Evolutionary conservation across 2,329 filamentous ascomycete species (phyloP).

Genomic region (Dothistroma pini): DNA sequence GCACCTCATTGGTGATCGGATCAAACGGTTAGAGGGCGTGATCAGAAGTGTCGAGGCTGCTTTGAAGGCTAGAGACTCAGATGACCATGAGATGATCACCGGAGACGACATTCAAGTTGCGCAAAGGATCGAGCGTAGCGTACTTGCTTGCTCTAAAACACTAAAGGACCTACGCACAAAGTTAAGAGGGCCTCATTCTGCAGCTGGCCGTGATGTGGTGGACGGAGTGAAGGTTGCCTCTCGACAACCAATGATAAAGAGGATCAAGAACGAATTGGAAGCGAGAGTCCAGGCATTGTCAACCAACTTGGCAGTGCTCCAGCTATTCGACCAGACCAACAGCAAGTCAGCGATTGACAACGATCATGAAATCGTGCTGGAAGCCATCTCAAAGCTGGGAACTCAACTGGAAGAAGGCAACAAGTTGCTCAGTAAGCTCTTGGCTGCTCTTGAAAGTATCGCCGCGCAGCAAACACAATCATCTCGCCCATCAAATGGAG

Average conservation of each 20-base stretch:
- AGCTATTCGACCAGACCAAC: slow-evolving; percentile 21
- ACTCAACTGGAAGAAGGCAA: slow-evolving; percentile 13
- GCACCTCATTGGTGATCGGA: slow-evolving; percentile 23
- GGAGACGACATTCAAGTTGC: slow-evolving; percentile 9
- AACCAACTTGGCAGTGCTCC: slow-evolving; percentile 19
- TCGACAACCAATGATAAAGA: slow-evolving; percentile 14
- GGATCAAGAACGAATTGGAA: slow-evolving; percentile 23
- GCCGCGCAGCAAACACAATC: background rate
- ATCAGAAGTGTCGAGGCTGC: slow-evolving; percentile 16
- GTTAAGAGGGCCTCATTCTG: background rate
- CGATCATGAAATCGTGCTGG: slow-evolving; percentile 16
- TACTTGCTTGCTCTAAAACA: background rate
- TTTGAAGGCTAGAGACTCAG: slow-evolving; percentile 12
- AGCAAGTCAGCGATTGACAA: slow-evolving; percentile 9
- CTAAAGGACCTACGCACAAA: slow-evolving; percentile 1
- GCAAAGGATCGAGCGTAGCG: slow-evolving; percentile 1
- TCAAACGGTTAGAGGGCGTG: slow-evolving; percentile 18
- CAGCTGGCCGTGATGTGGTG: background rate
- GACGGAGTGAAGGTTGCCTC: slow-evolving; percentile 8
- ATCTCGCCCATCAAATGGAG: background rate
- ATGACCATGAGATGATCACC: slow-evolving; percentile 1
- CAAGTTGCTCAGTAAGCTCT: slow-evolving; percentile 2
- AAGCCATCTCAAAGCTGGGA: slow-evolving; percentile 8
- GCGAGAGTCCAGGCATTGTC: slow-evolving; percentile 21
- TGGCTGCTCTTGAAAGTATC: background rate